A percentile compares a stretch with the other conserved stretches of the same genome.
These are phyloP conservation scores for Heterobasidion irregulare DNA, from an alignment of 1,284 basidiomycete genomes.

Conservation along the genomic window DNA sequence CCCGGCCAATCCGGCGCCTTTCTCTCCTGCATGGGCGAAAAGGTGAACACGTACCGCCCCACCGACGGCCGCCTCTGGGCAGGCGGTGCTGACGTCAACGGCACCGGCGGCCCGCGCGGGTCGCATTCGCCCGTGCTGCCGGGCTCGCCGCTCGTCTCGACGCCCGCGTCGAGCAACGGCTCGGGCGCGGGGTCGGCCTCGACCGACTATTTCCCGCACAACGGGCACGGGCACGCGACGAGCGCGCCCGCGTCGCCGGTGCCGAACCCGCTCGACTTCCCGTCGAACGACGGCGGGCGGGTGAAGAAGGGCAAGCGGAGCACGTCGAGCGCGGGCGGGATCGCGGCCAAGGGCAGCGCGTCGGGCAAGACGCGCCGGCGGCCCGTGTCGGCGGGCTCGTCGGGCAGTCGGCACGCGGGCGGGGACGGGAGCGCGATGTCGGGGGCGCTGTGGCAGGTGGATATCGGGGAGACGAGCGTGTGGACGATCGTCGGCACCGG, in stretches of 20 bases:
- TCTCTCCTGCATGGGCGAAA: conserved; percentile 82
- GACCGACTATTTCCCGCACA: conserved; percentile 52
- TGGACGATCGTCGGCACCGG: conserved; percentile 92
- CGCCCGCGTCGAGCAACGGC: conserved; percentile 33
- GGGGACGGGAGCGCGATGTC: conserved; percentile 56
- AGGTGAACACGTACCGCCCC: conserved; percentile 82
- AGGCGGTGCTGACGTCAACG: conserved; percentile 8
- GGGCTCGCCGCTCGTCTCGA: conserved; percentile 58
- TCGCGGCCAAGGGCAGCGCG: conserved; percentile 40
- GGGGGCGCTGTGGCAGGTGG: conserved; percentile 79
- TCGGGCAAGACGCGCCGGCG: conserved; percentile 58
- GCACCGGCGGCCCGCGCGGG: conserved; percentile 30
- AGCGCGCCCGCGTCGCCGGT: conserved; percentile 47
- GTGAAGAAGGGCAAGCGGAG: conserved; percentile 73
- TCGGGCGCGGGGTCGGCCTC: conserved; percentile 21
- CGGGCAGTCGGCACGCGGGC: conserved; percentile 50
- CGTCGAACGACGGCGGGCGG: conserved; percentile 71
- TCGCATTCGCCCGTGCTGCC: conserved; percentile 55
- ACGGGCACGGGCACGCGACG: conserved; percentile 17
- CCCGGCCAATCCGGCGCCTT: conserved; percentile 73
- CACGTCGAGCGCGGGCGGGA: conserved; percentile 61
- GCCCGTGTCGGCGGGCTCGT: conserved; percentile 67
- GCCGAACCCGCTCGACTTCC: conserved; percentile 50
- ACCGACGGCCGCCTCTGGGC: conserved; percentile 68
- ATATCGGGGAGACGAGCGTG: conserved; percentile 84